Evolutionary conservation across 345 rosid species (phyloP), one percentile per base, ranked within the genome.

Genomic region (Brassica carinata): DNA sequence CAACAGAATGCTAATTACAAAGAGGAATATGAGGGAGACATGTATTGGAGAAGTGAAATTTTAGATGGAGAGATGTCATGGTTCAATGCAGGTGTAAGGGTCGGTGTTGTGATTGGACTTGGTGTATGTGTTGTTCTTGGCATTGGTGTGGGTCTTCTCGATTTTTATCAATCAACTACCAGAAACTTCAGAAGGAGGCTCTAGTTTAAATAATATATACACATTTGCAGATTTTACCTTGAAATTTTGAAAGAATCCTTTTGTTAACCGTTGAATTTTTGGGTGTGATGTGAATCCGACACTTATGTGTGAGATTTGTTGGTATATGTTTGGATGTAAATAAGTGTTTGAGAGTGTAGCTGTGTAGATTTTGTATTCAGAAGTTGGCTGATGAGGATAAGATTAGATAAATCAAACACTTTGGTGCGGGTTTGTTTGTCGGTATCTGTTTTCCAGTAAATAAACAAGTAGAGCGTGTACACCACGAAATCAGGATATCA

Each of bases 61-160:
- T 85, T 77, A 19, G 94, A 91, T 75, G 97, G 97, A 8, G 98
- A 95, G 62, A 88, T 95, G 23, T 83, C 93, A 17, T 95, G 96
- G 99, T 95, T 93, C 79, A 95, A 91, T 67, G 95, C 95, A 2
- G 97, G 98, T 30, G 97, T 94, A n/a, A 89, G 98, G 62, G 98
- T 94, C 69, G 98, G 97, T 0, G 97, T 92, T 7, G 98, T 98
- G 15, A 91, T 95, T 26, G 94, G 97, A 70, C 98, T 95, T 30
- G 89, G 98, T 55, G 78, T 90, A n/a, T 93, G 93, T 66, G 81
- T 95, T 33, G 94, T 97, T 59, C 53, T 93, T 1, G 98, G 99
- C 5, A 79, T 93, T 78, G 98, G 97, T 7, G 96, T 93, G 0
- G 97, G 98, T 10, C 85, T 95, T 77, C 88, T 93, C 69, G 91